Conservation (phyloP, 495 filamentous ascomycete species). For the Penicillium mononematosum region DNA sequence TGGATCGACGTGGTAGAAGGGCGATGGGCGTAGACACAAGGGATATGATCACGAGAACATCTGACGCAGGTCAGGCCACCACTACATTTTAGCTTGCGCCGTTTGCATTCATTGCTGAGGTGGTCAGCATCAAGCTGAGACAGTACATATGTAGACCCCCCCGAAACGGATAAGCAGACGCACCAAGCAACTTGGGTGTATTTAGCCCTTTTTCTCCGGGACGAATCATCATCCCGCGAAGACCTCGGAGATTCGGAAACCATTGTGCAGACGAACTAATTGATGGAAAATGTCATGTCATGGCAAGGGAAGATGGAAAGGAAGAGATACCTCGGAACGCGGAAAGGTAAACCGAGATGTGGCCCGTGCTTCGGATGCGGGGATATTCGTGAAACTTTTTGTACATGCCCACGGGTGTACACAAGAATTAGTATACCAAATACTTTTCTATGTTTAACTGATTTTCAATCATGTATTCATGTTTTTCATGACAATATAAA, state of each 20-base stretch:
- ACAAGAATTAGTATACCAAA: too few relatives aligned
- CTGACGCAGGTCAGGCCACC: slow-evolving; percentile 74
- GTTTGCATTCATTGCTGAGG: slow-evolving; percentile 76
- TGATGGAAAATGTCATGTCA: too few relatives aligned
- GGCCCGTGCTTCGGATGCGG: too few relatives aligned
- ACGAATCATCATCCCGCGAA: neutral
- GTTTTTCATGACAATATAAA: too few relatives aligned
- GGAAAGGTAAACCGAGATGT: slow-evolving; percentile 7
- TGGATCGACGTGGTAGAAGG: slow-evolving; percentile 6
- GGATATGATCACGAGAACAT: slow-evolving; percentile 64
- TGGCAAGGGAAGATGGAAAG: neutral
- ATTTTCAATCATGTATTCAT: too few relatives aligned
- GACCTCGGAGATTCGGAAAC: neutral
- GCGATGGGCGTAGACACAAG: slow-evolving; percentile 59
- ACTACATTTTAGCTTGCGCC: slow-evolving; percentile 90
- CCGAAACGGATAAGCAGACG: neutral
- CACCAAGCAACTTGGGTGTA: slow-evolving; percentile 44
- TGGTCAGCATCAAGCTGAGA: slow-evolving; percentile 10
- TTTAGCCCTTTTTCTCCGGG: slow-evolving; percentile 35
- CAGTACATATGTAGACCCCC: neutral
- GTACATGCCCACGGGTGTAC: too few relatives aligned
- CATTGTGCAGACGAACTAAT: neutral
- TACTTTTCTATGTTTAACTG: too few relatives aligned
- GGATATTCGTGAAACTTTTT: too few relatives aligned
- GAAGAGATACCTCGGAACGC: slow-evolving; percentile 7